Base-by-base conservation (phyloP, 768 basidiomycete genomes). In the Lactarius indigo region DNA sequence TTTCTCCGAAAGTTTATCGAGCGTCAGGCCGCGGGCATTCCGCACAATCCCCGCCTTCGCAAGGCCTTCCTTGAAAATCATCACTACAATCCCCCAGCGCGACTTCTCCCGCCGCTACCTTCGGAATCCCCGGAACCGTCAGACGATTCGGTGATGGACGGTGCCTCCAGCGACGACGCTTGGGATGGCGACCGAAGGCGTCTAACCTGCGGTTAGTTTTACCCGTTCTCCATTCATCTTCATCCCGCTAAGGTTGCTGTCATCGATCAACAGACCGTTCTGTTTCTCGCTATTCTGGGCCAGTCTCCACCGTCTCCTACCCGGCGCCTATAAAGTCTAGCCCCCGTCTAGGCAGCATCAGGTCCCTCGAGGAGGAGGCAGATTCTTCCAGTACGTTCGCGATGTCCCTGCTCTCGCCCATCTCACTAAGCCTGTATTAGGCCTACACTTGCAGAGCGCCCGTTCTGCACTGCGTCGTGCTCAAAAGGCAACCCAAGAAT, bases 1-100 rank as follows among this genome's bases (percentile, higher is more conserved):
- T 92, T 92, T 78, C 83, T 92, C 55, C 85, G 89, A 69, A 90
- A 89, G 77, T 92, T 92, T 74, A 86, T 92, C 72, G 91, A 92
- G 73, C 83, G 91, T 63, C 90, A 92, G 73, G 82, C 86, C 8
- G 81, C 85, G n/a, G 84, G 86, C 44, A 84, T 91, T 50, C 85
- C 89, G 61, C 91, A 92, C 74, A 92, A 92, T 73, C 91, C 91
- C 60, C 87, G 90, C 47, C 82, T 92, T 52, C 87, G 91, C 8
- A 69, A 69, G 18, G 64, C 70, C 9, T 64, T 64, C 59, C 63
- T 62, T 3, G 68, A 71, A 33, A 69, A 69, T 39, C 59, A 62
- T 17, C 55, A 64, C 63, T 39, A 47, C 8, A 37, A 62, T 1
- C 60, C 65, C 9, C 47, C 68, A 2, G 26, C 63, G n/a, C 68